Percentiles rank a stretch among this genome's conserved stretches.
These are phyloP conservation scores for Syncephalastrum racemosum DNA, from an alignment of 371 early-diverging fungal species.

Conservation along the genomic window DNA sequence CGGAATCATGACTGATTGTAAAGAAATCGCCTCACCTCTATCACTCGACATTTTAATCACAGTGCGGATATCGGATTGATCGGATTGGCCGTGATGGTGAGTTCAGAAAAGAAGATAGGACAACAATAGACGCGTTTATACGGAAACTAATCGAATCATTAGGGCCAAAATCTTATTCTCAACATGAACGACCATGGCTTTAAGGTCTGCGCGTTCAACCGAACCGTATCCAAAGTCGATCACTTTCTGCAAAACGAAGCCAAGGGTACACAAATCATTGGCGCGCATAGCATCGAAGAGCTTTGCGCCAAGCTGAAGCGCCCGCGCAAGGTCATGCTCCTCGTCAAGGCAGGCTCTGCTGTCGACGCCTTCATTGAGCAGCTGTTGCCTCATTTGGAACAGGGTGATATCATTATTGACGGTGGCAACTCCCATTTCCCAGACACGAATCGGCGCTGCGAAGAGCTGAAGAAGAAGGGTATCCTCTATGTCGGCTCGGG, in stretches of 20 bases:
- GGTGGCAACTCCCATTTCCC: conserved; percentile 99
- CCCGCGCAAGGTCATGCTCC: conserved; percentile 95
- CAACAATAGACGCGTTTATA: not conserved
- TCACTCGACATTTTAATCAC: conserved; percentile 5
- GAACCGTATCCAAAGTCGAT: conserved; percentile 95
- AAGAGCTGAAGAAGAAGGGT: conserved; percentile 84
- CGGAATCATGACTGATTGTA: too few relatives aligned
- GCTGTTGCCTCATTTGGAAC: conserved; percentile 81
- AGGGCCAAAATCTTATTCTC: conserved; percentile 98
- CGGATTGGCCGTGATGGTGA: conserved; percentile 99
- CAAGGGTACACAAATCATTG: conserved; percentile 93
- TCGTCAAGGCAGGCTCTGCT: conserved; percentile 96
- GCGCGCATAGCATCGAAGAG: conserved; percentile 92
- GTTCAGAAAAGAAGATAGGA: not conserved
- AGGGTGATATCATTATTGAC: conserved; percentile 98
- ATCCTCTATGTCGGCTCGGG: conserved; percentile 97
- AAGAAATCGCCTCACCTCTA: not conserved
- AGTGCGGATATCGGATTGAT: conserved; percentile 99
- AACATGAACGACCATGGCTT: conserved; percentile 99
- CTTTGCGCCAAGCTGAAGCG: conserved; percentile 89
- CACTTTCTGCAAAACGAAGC: conserved; percentile 94
- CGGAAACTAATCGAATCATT: conserved; percentile 2
- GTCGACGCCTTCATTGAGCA: conserved; percentile 96
- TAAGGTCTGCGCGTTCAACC: conserved; percentile 94
- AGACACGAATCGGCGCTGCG: conserved; percentile 92